These are phyloP conservation scores for Draba incana DNA, from an alignment of 345 rosid species.

Conservation along the genomic window DNA sequence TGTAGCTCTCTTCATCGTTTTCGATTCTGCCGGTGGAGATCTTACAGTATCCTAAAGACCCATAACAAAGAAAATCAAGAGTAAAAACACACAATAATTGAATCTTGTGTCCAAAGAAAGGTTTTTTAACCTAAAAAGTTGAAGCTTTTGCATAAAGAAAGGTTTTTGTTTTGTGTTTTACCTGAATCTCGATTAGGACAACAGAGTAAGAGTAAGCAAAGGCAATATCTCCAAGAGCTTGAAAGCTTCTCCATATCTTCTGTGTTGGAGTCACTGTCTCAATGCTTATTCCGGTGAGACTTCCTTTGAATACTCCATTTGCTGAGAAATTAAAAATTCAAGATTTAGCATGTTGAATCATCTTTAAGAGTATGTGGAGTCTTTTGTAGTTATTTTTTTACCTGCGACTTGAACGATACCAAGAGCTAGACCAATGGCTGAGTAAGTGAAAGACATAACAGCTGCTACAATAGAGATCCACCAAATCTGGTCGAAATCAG, in stretches of 20 bases:
- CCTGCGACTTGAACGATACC: slow-evolving; percentile 77
- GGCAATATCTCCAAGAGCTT: slow-evolving; percentile 86
- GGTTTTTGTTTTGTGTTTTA: slow-evolving; percentile 1
- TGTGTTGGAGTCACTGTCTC: slow-evolving; percentile 66
- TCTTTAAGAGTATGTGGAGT: background rate
- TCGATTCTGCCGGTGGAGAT: slow-evolving; percentile 54
- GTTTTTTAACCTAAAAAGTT: background rate
- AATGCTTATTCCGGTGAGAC: slow-evolving; percentile 72
- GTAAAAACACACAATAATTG: too few species aligned
- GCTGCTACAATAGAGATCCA: slow-evolving; percentile 95
- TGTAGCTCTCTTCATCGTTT: slow-evolving; percentile 51
- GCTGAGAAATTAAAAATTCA: slow-evolving; percentile 36
- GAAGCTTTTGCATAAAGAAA: background rate
- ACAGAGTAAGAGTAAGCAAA: slow-evolving; percentile 82
- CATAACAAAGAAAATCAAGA: background rate
- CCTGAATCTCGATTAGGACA: slow-evolving; percentile 87
- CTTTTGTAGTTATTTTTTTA: background rate
- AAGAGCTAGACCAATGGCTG: slow-evolving; percentile 84
- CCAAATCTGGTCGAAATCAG: slow-evolving; percentile 82
- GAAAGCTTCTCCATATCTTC: slow-evolving; percentile 81
- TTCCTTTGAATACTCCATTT: slow-evolving; percentile 61
- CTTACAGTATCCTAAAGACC: slow-evolving; percentile 45
- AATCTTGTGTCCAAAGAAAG: too few species aligned
- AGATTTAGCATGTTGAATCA: slow-evolving; percentile 10
- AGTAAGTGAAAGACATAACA: slow-evolving; percentile 94